Evolutionary conservation across 75 land plant genomes (phyloP), one percentile per base, ranked within the genome.

Genomic region (Ceratopteris richardii): DNA sequence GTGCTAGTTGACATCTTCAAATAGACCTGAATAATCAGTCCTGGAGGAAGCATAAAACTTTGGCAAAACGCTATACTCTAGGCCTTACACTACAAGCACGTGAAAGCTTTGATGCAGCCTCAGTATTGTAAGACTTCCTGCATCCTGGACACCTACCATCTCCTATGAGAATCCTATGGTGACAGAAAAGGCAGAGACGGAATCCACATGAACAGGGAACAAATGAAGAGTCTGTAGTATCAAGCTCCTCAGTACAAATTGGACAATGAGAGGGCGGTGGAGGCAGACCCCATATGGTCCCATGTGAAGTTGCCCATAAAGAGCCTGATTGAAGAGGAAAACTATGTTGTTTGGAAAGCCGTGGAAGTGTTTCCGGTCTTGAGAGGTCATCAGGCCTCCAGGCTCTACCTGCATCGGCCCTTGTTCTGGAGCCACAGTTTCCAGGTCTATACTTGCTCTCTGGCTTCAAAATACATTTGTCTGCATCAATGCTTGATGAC

Each of bases 131-230:
- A 13, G 53, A 73, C 60, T 78, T 84, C 69, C 93, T 79, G 67
- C 97, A 91, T 1, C 89, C 97, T 7, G 97, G 97, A 62, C 97
- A 88, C 7, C 93, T 83, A 7, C 86, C 94, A 80, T 87, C 97
- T 0, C 46, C 86, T 56, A 76, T 76, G 14, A 80, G 61, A 58
- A 88, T 91, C 70, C 76, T 70, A 62, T 91, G 87, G 78, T 91
- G 82, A 57, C 97, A 91, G 72, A 91, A 91, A 40, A 91, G 83
- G 58, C 97, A 90, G 17, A 90, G 71, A 27, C 79, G 76, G 67
- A 90, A 87, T 1, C 97, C 97, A 75, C 97, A 91, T 7, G 70
- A 31, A 66, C 97, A 91, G 17, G 97, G 97, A 39, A 77, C 63
- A 51, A 88, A 88, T 24, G 84, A 90, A 1, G 90, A 74, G 62